Evolutionary conservation across 169 alveolate genomes (phyloP).

Genomic region (Neospora caninum): DNA sequence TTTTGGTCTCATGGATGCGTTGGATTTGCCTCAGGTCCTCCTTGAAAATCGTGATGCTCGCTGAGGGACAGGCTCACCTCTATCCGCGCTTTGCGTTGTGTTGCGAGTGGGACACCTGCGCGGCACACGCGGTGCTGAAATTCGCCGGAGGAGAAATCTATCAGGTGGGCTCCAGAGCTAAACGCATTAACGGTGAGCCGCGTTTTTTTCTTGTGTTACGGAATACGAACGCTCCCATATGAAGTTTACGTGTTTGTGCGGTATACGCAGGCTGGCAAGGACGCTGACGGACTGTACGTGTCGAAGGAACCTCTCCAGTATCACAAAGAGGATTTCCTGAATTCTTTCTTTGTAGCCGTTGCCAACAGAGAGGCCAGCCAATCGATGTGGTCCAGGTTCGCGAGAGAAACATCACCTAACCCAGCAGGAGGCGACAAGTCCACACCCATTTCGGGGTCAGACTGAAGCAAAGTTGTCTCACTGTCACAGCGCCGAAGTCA

Average conservation of each 20-base stretch:
- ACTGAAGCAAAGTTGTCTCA: background rate
- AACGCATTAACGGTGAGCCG: background rate
- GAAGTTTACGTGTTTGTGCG: background rate
- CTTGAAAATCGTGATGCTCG: slow-evolving; percentile 69
- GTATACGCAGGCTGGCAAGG: background rate
- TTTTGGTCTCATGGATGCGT: background rate
- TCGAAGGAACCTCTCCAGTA: slow-evolving; percentile 65
- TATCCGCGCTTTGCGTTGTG: slow-evolving; percentile 74
- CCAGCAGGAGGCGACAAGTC: background rate
- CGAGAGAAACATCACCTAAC: background rate
- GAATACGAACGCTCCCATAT: background rate
- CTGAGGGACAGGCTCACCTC: slow-evolving; percentile 66
- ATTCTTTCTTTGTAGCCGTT: slow-evolving; percentile 69
- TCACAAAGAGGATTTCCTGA: slow-evolving; percentile 62
- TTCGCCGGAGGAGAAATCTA: slow-evolving; percentile 71
- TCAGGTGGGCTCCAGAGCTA: background rate
- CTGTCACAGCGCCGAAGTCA: background rate
- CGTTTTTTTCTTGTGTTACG: background rate
- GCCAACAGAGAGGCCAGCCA: background rate
- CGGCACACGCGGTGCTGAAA: slow-evolving; percentile 68
- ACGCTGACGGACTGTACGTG: background rate
- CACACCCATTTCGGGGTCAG: background rate
- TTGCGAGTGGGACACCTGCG: slow-evolving; percentile 79
- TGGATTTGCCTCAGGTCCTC: slow-evolving; percentile 66
- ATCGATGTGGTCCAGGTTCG: background rate